Conservation (phyloP, 31 red algal genomes). For the Bonnemaisonia californica region DNA sequence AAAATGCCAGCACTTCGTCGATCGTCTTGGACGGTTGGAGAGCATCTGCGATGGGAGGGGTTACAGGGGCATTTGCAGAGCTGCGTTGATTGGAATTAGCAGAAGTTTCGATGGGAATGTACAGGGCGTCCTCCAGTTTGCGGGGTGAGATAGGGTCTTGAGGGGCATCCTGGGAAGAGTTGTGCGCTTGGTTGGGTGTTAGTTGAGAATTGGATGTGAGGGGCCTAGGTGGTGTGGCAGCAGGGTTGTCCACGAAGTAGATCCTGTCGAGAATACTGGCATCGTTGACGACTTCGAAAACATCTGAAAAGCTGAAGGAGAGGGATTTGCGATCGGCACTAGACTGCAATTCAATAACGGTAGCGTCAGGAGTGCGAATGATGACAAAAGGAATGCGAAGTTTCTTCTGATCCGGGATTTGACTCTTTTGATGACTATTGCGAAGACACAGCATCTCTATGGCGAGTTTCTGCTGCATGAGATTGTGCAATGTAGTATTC, state of each 20-base stretch:
- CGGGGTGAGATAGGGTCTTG: background rate
- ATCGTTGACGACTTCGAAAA: constrained; percentile 54
- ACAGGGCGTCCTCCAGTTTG: too few relatives aligned
- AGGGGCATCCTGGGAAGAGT: background rate
- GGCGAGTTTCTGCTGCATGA: constrained; percentile 15
- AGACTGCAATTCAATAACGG: constrained; percentile 39
- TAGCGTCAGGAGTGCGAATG: constrained; percentile 42
- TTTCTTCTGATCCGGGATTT: constrained; percentile 8
- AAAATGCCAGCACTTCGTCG: background rate
- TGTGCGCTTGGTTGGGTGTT: background rate
- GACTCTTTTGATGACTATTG: constrained; percentile 12
- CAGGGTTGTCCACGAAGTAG: constrained; percentile 9
- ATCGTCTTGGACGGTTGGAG: too few relatives aligned
- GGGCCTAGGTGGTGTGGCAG: background rate
- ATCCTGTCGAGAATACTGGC: constrained; percentile 41
- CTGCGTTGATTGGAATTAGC: background rate
- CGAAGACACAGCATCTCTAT: constrained; percentile 38
- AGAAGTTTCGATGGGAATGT: background rate
- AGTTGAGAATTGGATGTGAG: background rate
- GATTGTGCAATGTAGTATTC: background rate
- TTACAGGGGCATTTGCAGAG: background rate
- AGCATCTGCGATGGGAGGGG: too few relatives aligned
- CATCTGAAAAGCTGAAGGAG: constrained; percentile 34
- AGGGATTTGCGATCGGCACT: constrained; percentile 23
- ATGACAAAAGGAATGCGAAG: constrained; percentile 57